Percentiles rank a stretch among this genome's conserved stretches.
phyloP scores from a whole-genome alignment of 2,329 filamentous ascomycete species.

The Cladosporium austrohemisphaericum region DNA sequence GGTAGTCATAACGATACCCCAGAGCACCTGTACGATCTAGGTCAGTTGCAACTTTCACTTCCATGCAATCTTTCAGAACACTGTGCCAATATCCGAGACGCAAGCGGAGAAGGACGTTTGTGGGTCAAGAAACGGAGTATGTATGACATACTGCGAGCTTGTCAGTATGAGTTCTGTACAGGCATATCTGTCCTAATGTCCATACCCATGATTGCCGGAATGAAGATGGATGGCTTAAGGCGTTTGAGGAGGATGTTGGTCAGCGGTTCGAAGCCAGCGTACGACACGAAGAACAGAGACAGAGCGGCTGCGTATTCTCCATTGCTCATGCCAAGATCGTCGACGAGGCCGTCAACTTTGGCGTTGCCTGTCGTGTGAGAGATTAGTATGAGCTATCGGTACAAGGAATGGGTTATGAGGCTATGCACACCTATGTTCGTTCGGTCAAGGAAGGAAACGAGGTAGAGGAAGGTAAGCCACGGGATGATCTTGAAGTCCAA shows the following conservation, averaged over 20 bases:
- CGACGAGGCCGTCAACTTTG: slow-evolving; percentile 52
- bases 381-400: not conserved
- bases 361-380: slow-evolving; percentile 55
- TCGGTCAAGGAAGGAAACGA: slow-evolving; percentile 56
- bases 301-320: slow-evolving; percentile 70
- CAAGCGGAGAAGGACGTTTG: too few relatives aligned
- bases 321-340: slow-evolving; percentile 60
- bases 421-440: slow-evolving; percentile 22
- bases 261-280: slow-evolving; percentile 72
- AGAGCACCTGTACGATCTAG: too few relatives aligned
- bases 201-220: slow-evolving; percentile 76
- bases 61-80: too few relatives aligned
- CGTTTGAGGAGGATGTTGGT: slow-evolving; percentile 78
- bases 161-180: too few relatives aligned
- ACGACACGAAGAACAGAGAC: slow-evolving; percentile 84
- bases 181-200: too few relatives aligned
- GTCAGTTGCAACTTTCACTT: too few relatives aligned
- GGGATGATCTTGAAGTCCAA: slow-evolving; percentile 53
- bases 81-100: too few relatives aligned
- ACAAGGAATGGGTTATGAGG: slow-evolving; percentile 14
- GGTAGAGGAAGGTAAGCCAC: slow-evolving; percentile 53
- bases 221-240: slow-evolving; percentile 68
- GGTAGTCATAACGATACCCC: slow-evolving; percentile 48
- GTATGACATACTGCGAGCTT: slow-evolving; percentile 37
- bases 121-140: not conserved